These are phyloP conservation scores for Macadamia tetraphylla DNA, from an alignment of 164 flowering plant genomes.

Conservation along the genomic window DNA sequence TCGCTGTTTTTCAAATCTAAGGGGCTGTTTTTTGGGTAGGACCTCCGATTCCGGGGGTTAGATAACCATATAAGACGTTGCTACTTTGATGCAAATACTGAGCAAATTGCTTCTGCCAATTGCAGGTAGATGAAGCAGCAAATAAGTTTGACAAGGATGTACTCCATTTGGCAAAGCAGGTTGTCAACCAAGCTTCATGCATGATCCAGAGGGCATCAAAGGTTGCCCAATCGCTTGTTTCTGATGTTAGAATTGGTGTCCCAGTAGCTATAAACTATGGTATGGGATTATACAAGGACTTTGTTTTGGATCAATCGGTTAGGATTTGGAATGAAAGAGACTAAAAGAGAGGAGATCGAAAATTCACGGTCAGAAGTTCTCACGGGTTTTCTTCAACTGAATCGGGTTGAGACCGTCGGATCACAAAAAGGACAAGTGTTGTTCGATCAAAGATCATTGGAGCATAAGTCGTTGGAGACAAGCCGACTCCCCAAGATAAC, in stretches of 20 bases:
- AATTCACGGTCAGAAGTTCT: no score
- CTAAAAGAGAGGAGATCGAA: no score
- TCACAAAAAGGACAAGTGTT: no score
- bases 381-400: no score
- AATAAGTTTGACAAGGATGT: conserved; percentile 38
- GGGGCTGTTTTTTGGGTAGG: no score
- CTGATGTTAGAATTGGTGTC: conserved; percentile 38
- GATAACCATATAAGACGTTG: no score
- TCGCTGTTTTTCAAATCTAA: no score
- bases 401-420: no score
- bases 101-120: not conserved
- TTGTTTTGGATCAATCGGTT: conserved; percentile 19
- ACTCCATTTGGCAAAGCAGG: conserved; percentile 44
- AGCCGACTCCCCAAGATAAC: no score
- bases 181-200: conserved; percentile 18
- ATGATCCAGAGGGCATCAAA: conserved; percentile 25
- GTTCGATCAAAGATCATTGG: no score
- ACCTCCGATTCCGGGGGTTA: no score
- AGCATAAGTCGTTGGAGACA: no score
- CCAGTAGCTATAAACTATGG: conserved; percentile 32
- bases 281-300: conserved; percentile 28
- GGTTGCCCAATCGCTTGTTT: conserved; percentile 22
- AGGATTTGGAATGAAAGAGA: conserved; percentile 9
- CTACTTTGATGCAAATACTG: not conserved
- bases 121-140: conserved; percentile 49